Evolutionary conservation across 2,329 filamentous ascomycete species (phyloP).

Genomic region (Torrubiella hemipterigena): DNA sequence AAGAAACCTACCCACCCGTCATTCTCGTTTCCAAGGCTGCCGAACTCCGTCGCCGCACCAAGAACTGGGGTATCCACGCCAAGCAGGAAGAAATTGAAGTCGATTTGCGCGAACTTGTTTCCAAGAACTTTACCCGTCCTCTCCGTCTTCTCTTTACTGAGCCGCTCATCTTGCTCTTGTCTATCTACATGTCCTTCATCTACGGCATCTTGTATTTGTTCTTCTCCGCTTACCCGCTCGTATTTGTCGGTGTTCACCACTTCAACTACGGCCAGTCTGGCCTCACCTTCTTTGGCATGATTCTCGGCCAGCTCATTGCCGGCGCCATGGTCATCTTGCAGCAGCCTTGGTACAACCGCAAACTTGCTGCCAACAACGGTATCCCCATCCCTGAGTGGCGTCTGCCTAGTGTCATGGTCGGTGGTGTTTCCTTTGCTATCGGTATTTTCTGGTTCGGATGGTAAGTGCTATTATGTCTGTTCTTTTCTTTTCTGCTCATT

Average conservation of each 20-base stretch:
- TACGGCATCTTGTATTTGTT: slow-evolving; percentile 76
- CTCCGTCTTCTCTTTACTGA: slow-evolving; percentile 54
- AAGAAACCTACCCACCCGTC: slow-evolving; percentile 59
- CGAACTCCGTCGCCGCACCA: slow-evolving; percentile 49
- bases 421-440: slow-evolving; percentile 45
- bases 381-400: slow-evolving; percentile 56
- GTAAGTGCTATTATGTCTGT: slow-evolving; percentile 18
- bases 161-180: slow-evolving; percentile 56
- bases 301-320: slow-evolving; percentile 58
- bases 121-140: slow-evolving; percentile 56
- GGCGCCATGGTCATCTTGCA: slow-evolving; percentile 50
- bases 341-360: slow-evolving; percentile 56
- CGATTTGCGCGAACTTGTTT: slow-evolving; percentile 49
- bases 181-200: slow-evolving; percentile 63
- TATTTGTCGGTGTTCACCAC: slow-evolving; percentile 62
- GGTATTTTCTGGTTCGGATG: slow-evolving; percentile 73
- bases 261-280: slow-evolving; percentile 60
- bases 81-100: slow-evolving; percentile 62
- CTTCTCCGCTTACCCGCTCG: slow-evolving; percentile 72
- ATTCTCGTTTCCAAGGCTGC: slow-evolving; percentile 50
- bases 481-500: background rate
- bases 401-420: slow-evolving; percentile 47
- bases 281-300: slow-evolving; percentile 78
- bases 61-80: slow-evolving; percentile 60
- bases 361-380: slow-evolving; percentile 55